phyloP scores from a whole-genome alignment of 2,329 filamentous ascomycete species.

The Cucurbitaria berberidis region DNA sequence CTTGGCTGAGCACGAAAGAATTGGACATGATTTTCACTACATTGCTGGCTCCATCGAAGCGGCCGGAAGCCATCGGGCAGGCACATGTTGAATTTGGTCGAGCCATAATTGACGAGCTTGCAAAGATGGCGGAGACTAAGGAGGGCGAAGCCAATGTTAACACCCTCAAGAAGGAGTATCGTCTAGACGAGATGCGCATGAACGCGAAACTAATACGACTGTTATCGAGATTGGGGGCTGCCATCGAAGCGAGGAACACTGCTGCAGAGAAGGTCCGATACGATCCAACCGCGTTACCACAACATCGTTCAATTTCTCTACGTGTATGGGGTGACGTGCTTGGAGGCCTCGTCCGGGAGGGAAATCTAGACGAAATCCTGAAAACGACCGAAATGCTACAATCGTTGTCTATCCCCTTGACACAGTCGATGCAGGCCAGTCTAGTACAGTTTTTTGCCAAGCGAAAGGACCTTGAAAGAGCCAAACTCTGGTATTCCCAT shows the following conservation, averaged over 20 bases:
- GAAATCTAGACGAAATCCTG: slow-evolving; percentile 63
- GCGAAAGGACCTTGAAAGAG: slow-evolving; percentile 63
- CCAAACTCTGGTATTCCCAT: slow-evolving; percentile 71
- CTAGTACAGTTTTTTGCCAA: slow-evolving; percentile 69
- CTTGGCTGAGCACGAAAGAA: slow-evolving; percentile 40
- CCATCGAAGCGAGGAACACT: slow-evolving; percentile 34
- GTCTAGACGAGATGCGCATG: slow-evolving; percentile 5
- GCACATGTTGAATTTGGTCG: slow-evolving; percentile 52
- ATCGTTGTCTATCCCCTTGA: slow-evolving; percentile 46
- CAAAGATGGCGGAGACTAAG: slow-evolving; percentile 11
- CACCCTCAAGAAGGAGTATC: slow-evolving; percentile 3
- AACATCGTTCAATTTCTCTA: slow-evolving; percentile 1
- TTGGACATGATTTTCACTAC: slow-evolving; percentile 18
- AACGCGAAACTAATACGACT: slow-evolving; percentile 22
- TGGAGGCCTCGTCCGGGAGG: slow-evolving; percentile 67
- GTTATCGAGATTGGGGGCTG: slow-evolving; percentile 33
- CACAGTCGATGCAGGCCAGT: slow-evolving; percentile 51
- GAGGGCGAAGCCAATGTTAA: not conserved
- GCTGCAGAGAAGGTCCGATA: slow-evolving; percentile 16
- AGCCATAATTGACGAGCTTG: slow-evolving; percentile 40
- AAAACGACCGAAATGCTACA: slow-evolving; percentile 62
- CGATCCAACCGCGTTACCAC: slow-evolving; percentile 5
- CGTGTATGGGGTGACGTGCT: slow-evolving; percentile 54
- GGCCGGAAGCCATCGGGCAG: slow-evolving; percentile 46
- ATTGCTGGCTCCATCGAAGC: slow-evolving; percentile 24